A percentile compares a stretch with the other conserved stretches of the same genome.
These are phyloP conservation scores for Geotrichum klebahnii DNA, from an alignment of 1,139 yeast species.

Conservation along the genomic window DNA sequence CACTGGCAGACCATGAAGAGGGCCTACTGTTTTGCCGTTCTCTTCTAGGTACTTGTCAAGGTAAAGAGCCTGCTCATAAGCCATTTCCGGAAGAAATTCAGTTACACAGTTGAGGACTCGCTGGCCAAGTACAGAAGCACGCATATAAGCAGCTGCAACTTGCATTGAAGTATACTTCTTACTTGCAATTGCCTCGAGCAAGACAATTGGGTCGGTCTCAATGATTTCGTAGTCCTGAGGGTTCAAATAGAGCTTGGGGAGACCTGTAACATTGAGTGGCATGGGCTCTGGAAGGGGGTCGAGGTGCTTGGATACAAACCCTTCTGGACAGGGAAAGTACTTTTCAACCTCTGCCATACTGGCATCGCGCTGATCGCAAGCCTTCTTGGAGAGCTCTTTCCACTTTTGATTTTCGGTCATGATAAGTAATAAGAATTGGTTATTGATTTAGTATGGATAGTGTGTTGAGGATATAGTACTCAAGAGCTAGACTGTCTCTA, in stretches of 20 bases:
- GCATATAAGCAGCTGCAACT: constrained; percentile 50
- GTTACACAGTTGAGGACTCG: constrained; percentile 46
- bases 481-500: too few relatives aligned
- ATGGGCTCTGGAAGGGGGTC: constrained; percentile 31
- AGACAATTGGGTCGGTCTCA: constrained; percentile 32
- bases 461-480: too few relatives aligned
- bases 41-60: constrained; percentile 43
- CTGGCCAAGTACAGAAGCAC: constrained; percentile 56
- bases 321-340: constrained; percentile 31
- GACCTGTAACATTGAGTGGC: constrained; percentile 32
- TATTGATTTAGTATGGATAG: too few relatives aligned
- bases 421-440: too few relatives aligned
- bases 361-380: constrained; percentile 30
- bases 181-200: constrained; percentile 43
- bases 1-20: constrained; percentile 56
- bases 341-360: constrained; percentile 32
- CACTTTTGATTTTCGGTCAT: too few relatives aligned
- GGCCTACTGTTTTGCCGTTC: constrained; percentile 45
- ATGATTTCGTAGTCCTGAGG: constrained; percentile 33
- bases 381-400: too few relatives aligned
- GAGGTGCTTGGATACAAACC: constrained; percentile 26
- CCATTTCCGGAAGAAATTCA: constrained; percentile 36
- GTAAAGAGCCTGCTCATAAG: constrained; percentile 42
- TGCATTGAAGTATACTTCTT: constrained; percentile 46
- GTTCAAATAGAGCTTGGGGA: constrained; percentile 30